Base-by-base conservation (phyloP, 495 filamentous ascomycete genomes). In the Tuber magnatum region DNA sequence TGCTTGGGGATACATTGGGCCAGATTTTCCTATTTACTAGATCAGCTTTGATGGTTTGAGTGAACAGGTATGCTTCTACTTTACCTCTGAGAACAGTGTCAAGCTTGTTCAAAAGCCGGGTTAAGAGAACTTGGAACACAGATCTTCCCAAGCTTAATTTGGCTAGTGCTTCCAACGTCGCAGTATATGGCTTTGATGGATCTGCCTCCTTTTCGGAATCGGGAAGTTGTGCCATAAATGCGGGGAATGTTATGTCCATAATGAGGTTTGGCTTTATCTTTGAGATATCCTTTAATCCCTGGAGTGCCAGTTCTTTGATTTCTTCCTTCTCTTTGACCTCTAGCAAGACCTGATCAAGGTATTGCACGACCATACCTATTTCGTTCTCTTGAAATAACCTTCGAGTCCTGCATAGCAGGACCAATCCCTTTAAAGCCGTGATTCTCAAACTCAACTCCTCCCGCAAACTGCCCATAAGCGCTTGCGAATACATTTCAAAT, bases 241-340 rank as follows among this genome's bases (percentile, higher is more conserved):
- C 88, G 22, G 91, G 91, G 83, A 93, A 90, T 0, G 91, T 91
- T 43, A 90, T 89, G 71, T 92, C 87, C 83, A 91, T 88, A 32
- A 93, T 89, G 39, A 91, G 81, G n/a, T 87, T 86, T 20, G 90
- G 88, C 77, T 90, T 91, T 71, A 89, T 85, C 76, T 87, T 90
- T 12, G 91, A 91, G 70, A 93, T 87, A 43, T 90, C 87, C 16
- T 88, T 86, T 65, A 93, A 84, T 65, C 88, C 87, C 68, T 86
- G 82, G 70, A 93, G 88, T n/a, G 91, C 89, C 80, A 89, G 87
- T 51, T 88, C 87, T 86, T 76, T 88, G 86, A 71, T 86, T 86
- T 69, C 89, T 87, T 74, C 86, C 82, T 42, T 88, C 84, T 87
- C 85, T 72, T 88, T 85, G 72, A 90, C 88, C 61, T 88, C 85